phyloP scores from a whole-genome alignment of 2,329 filamentous ascomycete species.

The Aspergillus versicolor region DNA sequence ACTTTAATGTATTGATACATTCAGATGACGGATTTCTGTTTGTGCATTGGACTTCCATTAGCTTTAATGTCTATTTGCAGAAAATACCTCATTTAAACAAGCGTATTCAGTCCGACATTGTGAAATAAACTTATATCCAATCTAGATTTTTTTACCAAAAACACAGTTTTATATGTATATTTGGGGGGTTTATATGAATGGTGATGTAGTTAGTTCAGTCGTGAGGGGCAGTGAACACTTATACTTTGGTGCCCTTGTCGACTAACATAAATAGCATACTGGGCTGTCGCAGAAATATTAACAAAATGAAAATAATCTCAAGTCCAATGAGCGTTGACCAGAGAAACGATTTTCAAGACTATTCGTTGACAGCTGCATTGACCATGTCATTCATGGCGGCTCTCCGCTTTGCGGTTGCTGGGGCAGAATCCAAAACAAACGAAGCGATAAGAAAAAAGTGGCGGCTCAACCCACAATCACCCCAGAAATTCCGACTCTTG shows the following conservation, averaged over 20 bases:
- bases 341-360: no score
- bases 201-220: neutral
- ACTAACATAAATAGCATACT: neutral
- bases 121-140: no score
- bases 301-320: neutral
- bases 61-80: neutral
- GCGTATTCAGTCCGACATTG: neutral
- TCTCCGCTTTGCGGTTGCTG: conserved; percentile 9
- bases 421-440: conserved; percentile 14
- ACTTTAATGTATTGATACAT: conserved; percentile 8
- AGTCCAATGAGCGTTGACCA: neutral
- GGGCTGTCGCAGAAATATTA: neutral
- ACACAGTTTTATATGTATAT: no score
- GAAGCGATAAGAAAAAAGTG: conserved; percentile 13
- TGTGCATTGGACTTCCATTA: neutral
- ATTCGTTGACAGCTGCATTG: neutral
- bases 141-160: neutral
- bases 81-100: neutral
- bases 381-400: neutral
- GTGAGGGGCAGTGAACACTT: neutral
- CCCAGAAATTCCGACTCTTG: neutral
- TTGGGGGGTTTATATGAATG: no score
- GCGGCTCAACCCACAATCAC: conserved; percentile 1
- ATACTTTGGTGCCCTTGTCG: neutral
- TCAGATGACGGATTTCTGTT: neutral